A percentile compares a stretch with the other conserved stretches of the same genome.
Conservation (phyloP, 1,284 basidiomycete species). For the Jaminaea rosea region DNA sequence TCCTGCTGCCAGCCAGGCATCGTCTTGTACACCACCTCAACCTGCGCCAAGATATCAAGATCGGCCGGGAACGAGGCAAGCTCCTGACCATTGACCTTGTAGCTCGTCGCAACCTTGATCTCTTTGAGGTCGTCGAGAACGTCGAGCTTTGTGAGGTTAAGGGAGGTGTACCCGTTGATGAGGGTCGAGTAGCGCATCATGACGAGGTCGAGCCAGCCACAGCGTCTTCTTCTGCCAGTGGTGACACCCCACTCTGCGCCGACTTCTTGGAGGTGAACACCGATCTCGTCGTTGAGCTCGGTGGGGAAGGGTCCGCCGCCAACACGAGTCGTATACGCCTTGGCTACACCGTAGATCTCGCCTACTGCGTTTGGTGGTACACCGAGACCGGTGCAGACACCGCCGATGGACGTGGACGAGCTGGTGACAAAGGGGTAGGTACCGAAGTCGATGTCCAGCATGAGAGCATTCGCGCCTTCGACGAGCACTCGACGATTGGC, state of each 20-base stretch:
- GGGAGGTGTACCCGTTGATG: slow-evolving; percentile 88
- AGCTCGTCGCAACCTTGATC: slow-evolving; percentile 80
- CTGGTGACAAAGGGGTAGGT: slow-evolving; percentile 97
- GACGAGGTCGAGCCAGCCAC: slow-evolving; percentile 95
- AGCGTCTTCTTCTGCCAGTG: slow-evolving; percentile 81
- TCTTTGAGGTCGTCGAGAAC: slow-evolving; percentile 75
- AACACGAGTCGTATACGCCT: slow-evolving; percentile 95
- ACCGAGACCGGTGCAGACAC: slow-evolving; percentile 89
- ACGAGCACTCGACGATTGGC: slow-evolving; percentile 73
- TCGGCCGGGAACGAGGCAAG: slow-evolving; percentile 87
- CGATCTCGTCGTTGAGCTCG: slow-evolving; percentile 79
- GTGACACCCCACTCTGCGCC: slow-evolving; percentile 85
- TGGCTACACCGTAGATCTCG: slow-evolving; percentile 80
- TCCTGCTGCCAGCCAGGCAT: slow-evolving; percentile 83
- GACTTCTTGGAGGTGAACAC: slow-evolving; percentile 82
- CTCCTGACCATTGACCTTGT: slow-evolving; percentile 68
- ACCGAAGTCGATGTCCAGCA: slow-evolving; percentile 96
- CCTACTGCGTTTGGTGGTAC: slow-evolving; percentile 82
- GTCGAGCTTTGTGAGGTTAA: slow-evolving; percentile 95
- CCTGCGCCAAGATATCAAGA: slow-evolving; percentile 68
- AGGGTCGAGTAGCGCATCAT: slow-evolving; percentile 84
- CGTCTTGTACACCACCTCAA: slow-evolving; percentile 80
- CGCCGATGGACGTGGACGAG: slow-evolving; percentile 83
- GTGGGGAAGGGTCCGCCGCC: slow-evolving; percentile 96
- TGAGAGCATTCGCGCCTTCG: slow-evolving; percentile 93